phyloP scores from a whole-genome alignment of 2,329 filamentous ascomycete genomes.

The Botrytis byssoidea region DNA sequence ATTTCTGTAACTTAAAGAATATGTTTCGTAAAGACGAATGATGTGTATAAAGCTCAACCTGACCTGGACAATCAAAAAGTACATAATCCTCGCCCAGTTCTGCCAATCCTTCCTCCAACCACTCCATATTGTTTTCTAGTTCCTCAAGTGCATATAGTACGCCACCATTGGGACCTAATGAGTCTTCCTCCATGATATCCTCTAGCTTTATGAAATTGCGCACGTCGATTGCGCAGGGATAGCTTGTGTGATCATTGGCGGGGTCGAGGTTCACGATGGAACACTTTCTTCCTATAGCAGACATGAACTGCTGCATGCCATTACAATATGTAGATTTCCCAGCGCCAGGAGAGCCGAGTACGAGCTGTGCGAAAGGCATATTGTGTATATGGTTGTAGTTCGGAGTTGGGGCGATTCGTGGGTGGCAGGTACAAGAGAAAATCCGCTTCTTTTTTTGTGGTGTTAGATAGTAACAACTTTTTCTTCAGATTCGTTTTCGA shows the following conservation, averaged over 20 bases:
- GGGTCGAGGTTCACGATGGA: constrained; percentile 96
- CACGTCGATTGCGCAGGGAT: constrained; percentile 87
- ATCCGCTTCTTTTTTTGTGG: neutral
- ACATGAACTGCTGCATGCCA: constrained; percentile 98
- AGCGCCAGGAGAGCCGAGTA: constrained; percentile 90
- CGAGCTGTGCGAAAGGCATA: constrained; percentile 52
- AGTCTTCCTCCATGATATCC: constrained; percentile 90
- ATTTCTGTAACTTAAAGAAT: constrained; percentile 84
- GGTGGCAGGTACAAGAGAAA: neutral
- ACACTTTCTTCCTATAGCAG: constrained; percentile 90
- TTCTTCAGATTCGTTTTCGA: neutral
- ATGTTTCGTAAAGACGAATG: constrained; percentile 90
- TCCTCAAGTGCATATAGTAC: constrained; percentile 93
- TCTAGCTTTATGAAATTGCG: constrained; percentile 85
- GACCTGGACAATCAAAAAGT: constrained; percentile 92
- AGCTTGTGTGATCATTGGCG: constrained; percentile 89
- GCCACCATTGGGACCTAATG: constrained; percentile 87
- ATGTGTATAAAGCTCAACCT: constrained; percentile 96
- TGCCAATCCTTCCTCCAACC: constrained; percentile 79
- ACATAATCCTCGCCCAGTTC: constrained; percentile 86
- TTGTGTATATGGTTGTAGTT: neutral
- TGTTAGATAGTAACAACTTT: neutral
- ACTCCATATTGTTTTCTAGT: constrained; percentile 89
- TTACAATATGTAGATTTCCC: constrained; percentile 99
- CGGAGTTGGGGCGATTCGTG: neutral